A percentile compares a stretch with the other conserved stretches of the same genome.
These are phyloP conservation scores for Fusarium newnesense DNA, from an alignment of 2,329 filamentous ascomycete genomes.

Conservation along the genomic window DNA sequence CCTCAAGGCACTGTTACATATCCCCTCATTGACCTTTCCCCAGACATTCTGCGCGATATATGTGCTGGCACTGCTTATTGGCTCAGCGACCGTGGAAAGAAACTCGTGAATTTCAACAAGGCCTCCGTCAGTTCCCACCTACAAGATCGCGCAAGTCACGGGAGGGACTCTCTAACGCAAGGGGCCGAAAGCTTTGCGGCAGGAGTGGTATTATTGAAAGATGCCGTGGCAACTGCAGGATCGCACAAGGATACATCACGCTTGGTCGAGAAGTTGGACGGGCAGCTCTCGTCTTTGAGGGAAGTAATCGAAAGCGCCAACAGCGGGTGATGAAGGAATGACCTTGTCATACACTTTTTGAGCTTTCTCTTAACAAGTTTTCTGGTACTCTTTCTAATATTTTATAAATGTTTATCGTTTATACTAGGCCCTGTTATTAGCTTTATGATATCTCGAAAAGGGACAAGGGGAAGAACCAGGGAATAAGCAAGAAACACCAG, in stretches of 20 bases:
- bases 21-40: background rate
- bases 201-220: background rate
- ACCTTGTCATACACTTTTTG: background rate
- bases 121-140: too few relatives aligned
- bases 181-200: background rate
- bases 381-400: background rate
- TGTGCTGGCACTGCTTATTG: constrained; percentile 1
- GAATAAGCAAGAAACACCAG: too few relatives aligned
- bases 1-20: background rate
- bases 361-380: background rate
- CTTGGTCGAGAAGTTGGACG: background rate
- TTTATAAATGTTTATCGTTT: background rate
- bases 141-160: background rate
- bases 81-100: background rate
- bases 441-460: background rate
- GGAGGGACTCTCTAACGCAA: background rate
- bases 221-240: background rate
- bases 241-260: background rate
- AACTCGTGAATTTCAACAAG: background rate
- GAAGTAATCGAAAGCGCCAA: background rate
- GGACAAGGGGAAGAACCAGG: background rate
- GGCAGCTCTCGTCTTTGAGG: background rate
- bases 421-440: background rate
- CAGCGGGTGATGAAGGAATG: background rate
- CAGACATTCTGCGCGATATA: background rate